These are phyloP conservation scores for Aureobasidium mangrovei DNA, from an alignment of 2,329 filamentous ascomycete species.

Conservation along the genomic window DNA sequence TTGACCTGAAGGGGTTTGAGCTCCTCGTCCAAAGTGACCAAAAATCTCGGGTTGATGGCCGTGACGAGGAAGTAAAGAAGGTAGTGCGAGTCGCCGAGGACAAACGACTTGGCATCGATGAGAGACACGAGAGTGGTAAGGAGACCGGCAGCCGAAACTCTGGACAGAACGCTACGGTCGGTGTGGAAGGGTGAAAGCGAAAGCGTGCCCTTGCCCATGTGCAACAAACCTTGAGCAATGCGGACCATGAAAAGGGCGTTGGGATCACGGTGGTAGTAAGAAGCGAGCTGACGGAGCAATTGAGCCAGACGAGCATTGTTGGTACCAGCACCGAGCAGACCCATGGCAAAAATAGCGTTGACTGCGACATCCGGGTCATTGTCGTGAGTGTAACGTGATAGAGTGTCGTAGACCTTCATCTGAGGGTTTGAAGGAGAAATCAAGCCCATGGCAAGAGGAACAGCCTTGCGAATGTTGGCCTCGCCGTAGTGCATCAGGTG, in stretches of 20 bases:
- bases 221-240: slow-evolving; percentile 91
- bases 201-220: slow-evolving; percentile 98
- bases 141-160: slow-evolving; percentile 80
- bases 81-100: slow-evolving; percentile 69
- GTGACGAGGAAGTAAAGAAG: slow-evolving; percentile 95
- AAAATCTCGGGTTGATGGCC: slow-evolving; percentile 92
- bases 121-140: slow-evolving; percentile 85
- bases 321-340: slow-evolving; percentile 87
- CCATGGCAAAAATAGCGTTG: slow-evolving; percentile 99
- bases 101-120: slow-evolving; percentile 88
- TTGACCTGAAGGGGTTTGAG: slow-evolving; percentile 91
- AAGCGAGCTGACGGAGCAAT: slow-evolving; percentile 84
- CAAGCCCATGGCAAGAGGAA: slow-evolving; percentile 91
- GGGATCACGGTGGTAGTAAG: slow-evolving; percentile 95
- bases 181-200: slow-evolving; percentile 98
- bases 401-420: slow-evolving; percentile 99
- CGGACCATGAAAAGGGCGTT: slow-evolving; percentile 98
- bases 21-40: slow-evolving; percentile 91
- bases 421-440: slow-evolving; percentile 97
- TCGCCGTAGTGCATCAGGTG: slow-evolving; percentile 99
- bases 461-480: slow-evolving; percentile 90
- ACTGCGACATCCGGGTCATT: slow-evolving; percentile 97
- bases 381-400: slow-evolving; percentile 96
- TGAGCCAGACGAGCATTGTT: slow-evolving; percentile 97
- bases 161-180: slow-evolving; percentile 88